Base-by-base conservation (phyloP, 805 yeast species). In the Wickerhamomyces pijperi region DNA sequence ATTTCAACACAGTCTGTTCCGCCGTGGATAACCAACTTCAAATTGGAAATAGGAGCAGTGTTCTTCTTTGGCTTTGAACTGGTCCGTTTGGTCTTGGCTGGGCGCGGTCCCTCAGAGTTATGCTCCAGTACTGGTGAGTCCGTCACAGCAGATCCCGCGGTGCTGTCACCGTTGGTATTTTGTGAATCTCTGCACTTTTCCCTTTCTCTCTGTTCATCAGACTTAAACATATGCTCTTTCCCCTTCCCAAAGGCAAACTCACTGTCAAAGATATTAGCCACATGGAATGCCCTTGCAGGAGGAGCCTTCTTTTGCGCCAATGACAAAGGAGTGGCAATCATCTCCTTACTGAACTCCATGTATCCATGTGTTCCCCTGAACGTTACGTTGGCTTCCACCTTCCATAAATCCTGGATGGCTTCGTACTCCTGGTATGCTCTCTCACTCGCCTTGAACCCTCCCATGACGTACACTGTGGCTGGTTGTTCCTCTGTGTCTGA, bases 361-460 rank as follows among this genome's bases (percentile, higher is more conserved):
- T 55, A 63, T 15, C 57, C 55, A 12, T 59, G 53, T 32, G 58
- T 60, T 35, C 61, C 66, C 28, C 58, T 45, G 49, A 63, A 50
- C 33, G 53, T 43, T 31, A 69, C 55, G 2, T 62, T 55, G 4
- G 66, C 42, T 35, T 65, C 68, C 8, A 66, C 51, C 38, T 55
- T 60, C 72, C 72, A 66, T 35, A 65, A 42, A 47, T 65, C 72
- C 28, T 58, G 51, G 43, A 64, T 51, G 2, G 67, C 59, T 36
- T 59, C 59, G 38, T 56, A 64, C 37, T 44, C 9, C 37, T 35
- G 5, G 45, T 44, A 16, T 46, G 43, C 32, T 56, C 56, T 19
- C 46, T 52, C 1, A 55, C 48, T 34, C 59, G 55, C 35, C 56
- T 55, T 49, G 67, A 73, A 1, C 25, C 79, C 78, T 17, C 78